Evolutionary conservation across 345 rosid species (phyloP).

Genomic region (Geranium brycei): DNA sequence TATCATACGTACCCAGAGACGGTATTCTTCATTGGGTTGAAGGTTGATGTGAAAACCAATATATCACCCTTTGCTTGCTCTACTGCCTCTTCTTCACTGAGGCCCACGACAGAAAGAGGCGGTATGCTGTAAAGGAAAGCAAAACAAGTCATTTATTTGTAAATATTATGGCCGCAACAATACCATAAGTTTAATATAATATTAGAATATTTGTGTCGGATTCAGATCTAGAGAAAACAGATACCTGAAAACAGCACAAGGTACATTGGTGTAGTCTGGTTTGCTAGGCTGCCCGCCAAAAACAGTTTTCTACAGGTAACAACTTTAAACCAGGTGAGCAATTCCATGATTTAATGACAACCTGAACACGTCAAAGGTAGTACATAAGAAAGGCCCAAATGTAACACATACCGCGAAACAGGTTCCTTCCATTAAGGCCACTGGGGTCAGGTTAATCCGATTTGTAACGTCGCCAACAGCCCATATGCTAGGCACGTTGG

Average conservation of each 20-base stretch:
- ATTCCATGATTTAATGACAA: not conserved
- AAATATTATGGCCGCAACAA: not conserved
- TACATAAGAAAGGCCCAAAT: slow-evolving; percentile 6
- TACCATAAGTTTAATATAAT: not conserved
- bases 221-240: not conserved
- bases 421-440: slow-evolving; percentile 94
- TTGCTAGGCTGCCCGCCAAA: slow-evolving; percentile 77
- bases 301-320: slow-evolving; percentile 67
- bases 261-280: slow-evolving; percentile 61
- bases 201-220: not conserved
- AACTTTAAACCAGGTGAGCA: not conserved
- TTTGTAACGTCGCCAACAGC: slow-evolving; percentile 97
- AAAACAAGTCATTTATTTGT: slow-evolving; percentile 11
- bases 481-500: slow-evolving; percentile 86
- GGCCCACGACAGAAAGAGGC: slow-evolving; percentile 90
- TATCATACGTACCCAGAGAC: slow-evolving; percentile 68
- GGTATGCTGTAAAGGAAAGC: slow-evolving; percentile 55
- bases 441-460: slow-evolving; percentile 94
- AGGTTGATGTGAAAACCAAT: slow-evolving; percentile 75
- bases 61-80: slow-evolving; percentile 74
- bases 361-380: not conserved
- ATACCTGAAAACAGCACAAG: slow-evolving; percentile 89
- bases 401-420: slow-evolving; percentile 65
- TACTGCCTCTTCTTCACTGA: slow-evolving; percentile 83
- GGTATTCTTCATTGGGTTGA: slow-evolving; percentile 95